Conservation (phyloP, 2,329 filamentous ascomycete species). For the Phialocephala subalpina region DNA sequence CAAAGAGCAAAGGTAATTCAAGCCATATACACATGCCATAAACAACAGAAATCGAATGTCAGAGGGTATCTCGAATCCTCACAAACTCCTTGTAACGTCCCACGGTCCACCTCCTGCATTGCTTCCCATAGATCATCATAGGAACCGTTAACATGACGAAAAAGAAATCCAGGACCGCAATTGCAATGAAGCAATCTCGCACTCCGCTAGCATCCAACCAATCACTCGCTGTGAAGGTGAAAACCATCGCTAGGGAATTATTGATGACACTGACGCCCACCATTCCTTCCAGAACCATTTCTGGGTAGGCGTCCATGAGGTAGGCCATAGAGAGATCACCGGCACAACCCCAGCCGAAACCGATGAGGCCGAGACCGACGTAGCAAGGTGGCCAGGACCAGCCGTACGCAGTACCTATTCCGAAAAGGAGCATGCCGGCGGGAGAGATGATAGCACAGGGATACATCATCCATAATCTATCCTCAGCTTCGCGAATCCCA, state of each 20-base stretch:
- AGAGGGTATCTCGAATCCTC: constrained; percentile 52
- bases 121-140: constrained; percentile 63
- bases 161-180: constrained; percentile 58
- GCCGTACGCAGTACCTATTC: constrained; percentile 49
- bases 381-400: constrained; percentile 63
- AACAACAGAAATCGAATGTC: constrained; percentile 4
- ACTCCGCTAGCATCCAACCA: constrained; percentile 58
- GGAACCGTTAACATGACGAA: constrained; percentile 59
- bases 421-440: constrained; percentile 51
- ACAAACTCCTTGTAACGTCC: constrained; percentile 55
- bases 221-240: constrained; percentile 58
- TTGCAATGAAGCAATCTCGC: constrained; percentile 58
- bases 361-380: constrained; percentile 63
- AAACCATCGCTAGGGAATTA: constrained; percentile 61
- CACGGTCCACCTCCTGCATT: constrained; percentile 55
- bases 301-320: constrained; percentile 62
- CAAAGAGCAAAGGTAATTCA: background rate
- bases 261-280: constrained; percentile 65
- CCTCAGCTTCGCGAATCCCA: constrained; percentile 50
- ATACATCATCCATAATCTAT: constrained; percentile 46
- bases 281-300: constrained; percentile 66
- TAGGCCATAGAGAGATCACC: constrained; percentile 64
- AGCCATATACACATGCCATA: background rate
- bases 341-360: constrained; percentile 66
- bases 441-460: constrained; percentile 46